These are phyloP conservation scores for Peronospora destructor DNA, from an alignment of 352 stramenopile genomes.

Conservation along the genomic window DNA sequence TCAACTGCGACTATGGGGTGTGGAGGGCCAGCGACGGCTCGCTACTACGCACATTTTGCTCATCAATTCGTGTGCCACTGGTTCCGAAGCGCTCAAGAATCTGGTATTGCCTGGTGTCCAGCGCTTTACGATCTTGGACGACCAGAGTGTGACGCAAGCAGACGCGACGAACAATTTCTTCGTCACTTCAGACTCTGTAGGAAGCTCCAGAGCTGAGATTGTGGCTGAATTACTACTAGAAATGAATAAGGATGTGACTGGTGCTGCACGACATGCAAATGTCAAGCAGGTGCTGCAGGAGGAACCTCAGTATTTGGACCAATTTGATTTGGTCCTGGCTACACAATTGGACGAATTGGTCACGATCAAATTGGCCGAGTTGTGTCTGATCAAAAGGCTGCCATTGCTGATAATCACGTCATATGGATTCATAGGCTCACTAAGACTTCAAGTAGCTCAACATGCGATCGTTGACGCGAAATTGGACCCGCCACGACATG, in stretches of 20 bases:
- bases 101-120: constrained; percentile 88
- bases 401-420: constrained; percentile 81
- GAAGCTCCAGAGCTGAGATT: constrained; percentile 70
- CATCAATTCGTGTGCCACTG: constrained; percentile 87
- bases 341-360: constrained; percentile 71
- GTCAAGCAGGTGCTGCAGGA: constrained; percentile 42
- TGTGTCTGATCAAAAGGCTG: constrained; percentile 62
- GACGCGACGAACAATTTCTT: constrained; percentile 94
- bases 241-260: constrained; percentile 93
- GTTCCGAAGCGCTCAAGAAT: constrained; percentile 98
- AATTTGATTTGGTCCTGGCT: constrained; percentile 84
- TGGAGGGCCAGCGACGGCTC: constrained; percentile 89
- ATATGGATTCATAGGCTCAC: constrained; percentile 90
- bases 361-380: constrained; percentile 46
- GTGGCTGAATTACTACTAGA: constrained; percentile 85
- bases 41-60: constrained; percentile 87
- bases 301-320: constrained; percentile 50
- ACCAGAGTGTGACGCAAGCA: constrained; percentile 52
- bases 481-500: constrained; percentile 73
- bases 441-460: constrained; percentile 84
- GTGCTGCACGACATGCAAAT: constrained; percentile 39
- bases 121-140: constrained; percentile 92
- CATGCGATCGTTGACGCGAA: constrained; percentile 89
- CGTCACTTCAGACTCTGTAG: constrained; percentile 46
- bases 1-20: constrained; percentile 97